These are phyloP conservation scores for Globisporangium emineosum DNA, from an alignment of 352 stramenopile species.

Conservation along the genomic window DNA sequence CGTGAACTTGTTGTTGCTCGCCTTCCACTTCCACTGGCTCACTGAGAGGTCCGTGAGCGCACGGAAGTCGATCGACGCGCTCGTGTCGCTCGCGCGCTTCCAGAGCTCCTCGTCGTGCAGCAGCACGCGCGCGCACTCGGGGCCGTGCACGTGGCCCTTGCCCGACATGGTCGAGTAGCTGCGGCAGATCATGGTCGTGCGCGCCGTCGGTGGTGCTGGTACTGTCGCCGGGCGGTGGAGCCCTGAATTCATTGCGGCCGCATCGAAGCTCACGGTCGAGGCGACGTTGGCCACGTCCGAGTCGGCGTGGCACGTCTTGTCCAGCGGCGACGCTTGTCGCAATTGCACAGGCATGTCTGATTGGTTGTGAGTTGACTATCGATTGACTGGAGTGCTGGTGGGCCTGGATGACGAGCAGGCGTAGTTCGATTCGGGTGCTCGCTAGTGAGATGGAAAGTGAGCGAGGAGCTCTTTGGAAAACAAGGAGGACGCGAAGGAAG, in stretches of 20 bases:
- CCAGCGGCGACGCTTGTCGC: constrained; percentile 1
- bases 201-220: background rate
- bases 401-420: background rate
- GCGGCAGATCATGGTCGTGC: constrained; percentile 4
- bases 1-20: constrained; percentile 19
- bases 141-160: background rate
- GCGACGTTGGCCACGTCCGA: background rate
- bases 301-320: background rate
- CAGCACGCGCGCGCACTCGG: constrained; percentile 13
- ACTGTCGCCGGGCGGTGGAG: background rate
- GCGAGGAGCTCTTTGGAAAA: no score
- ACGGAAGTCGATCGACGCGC: constrained; percentile 13
- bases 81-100: constrained; percentile 12
- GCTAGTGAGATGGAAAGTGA: no score
- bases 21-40: constrained; percentile 19
- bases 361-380: background rate
- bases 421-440: no score
- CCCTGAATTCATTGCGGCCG: background rate
- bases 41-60: constrained; percentile 12
- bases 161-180: background rate
- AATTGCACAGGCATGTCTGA: background rate
- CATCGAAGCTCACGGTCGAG: background rate
- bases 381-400: background rate
- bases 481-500: no score
- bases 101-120: constrained; percentile 13